Percentiles rank a stretch among this genome's conserved stretches.
phyloP scores from a whole-genome alignment of 768 basidiomycete genomes.

The Boletus barrowsii region DNA sequence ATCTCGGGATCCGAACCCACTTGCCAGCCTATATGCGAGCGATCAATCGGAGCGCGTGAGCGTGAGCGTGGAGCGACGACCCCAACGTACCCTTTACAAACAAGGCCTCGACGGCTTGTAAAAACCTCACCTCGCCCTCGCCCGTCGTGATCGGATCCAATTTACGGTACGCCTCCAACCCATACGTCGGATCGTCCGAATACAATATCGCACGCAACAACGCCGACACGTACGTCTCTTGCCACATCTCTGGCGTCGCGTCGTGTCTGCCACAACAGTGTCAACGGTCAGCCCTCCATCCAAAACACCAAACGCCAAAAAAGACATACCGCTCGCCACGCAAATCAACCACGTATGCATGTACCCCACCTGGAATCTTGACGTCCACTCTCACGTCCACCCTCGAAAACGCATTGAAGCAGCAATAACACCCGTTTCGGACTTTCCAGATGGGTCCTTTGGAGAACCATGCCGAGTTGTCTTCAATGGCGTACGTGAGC shows the following conservation, averaged over 20 bases:
- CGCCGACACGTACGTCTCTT: slow-evolving; percentile 95
- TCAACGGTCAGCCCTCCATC: neutral
- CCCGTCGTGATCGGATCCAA: slow-evolving; percentile 89
- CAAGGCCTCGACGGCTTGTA: slow-evolving; percentile 84
- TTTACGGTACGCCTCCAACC: slow-evolving; percentile 90
- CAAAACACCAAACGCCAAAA: neutral
- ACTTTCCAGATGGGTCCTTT: slow-evolving; percentile 87
- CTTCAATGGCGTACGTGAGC: slow-evolving; percentile 93
- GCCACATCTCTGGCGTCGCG: slow-evolving; percentile 91
- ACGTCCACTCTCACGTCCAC: slow-evolving; percentile 97
- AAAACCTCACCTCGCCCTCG: slow-evolving; percentile 86
- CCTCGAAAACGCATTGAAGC: slow-evolving; percentile 97
- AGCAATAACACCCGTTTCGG: slow-evolving; percentile 90
- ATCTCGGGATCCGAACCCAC: slow-evolving; percentile 98
- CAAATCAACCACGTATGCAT: slow-evolving; percentile 89
- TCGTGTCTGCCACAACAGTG: slow-evolving; percentile 54
- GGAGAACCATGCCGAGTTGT: slow-evolving; percentile 88
- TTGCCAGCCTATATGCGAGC: slow-evolving; percentile 85
- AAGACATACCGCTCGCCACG: slow-evolving; percentile 83
- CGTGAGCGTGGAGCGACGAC: neutral
- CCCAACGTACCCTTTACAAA: slow-evolving; percentile 70
- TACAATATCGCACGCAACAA: slow-evolving; percentile 89
- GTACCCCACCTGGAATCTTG: slow-evolving; percentile 96
- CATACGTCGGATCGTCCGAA: slow-evolving; percentile 91
- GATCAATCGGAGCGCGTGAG: neutral